A percentile compares a stretch with the other conserved stretches of the same genome.
phyloP scores from a whole-genome alignment of 129 eudicot species.

The Lactuca sativa region DNA sequence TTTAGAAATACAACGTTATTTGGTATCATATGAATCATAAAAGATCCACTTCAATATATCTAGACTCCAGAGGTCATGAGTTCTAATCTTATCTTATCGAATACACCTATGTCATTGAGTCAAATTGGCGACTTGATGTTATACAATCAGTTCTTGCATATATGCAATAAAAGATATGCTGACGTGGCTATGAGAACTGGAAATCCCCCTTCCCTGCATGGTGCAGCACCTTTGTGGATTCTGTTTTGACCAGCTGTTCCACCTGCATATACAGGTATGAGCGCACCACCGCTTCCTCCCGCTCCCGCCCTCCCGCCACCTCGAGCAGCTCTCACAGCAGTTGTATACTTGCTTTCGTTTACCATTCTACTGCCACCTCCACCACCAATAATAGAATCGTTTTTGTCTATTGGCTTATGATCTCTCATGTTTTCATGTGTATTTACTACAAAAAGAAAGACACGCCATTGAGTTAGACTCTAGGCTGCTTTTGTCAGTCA shows the following conservation, averaged over 20 bases:
- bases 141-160: not conserved
- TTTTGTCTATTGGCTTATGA: constrained; percentile 2
- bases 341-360: constrained; percentile 29
- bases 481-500: not conserved
- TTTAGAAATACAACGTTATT: not conserved
- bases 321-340: not conserved
- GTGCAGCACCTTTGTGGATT: constrained; percentile 29
- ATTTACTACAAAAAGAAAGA: constrained; percentile 15
- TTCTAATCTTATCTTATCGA: no score
- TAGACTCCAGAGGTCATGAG: no score
- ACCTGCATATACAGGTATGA: constrained; percentile 39
- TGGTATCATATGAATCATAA: not conserved
- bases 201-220: constrained; percentile 1
- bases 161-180: constrained; percentile 25
- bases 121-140: no score
- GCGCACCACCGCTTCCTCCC: not conserved
- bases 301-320: constrained; percentile 21
- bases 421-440: constrained; percentile 21
- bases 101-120: no score
- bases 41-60: not conserved
- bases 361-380: constrained; percentile 1
- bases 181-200: constrained; percentile 1
- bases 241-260: constrained; percentile 34
- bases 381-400: not conserved
- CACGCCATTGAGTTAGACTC: not conserved